phyloP scores from a whole-genome alignment of 78 protist genomes.

The Thecamonas trahens region DNA sequence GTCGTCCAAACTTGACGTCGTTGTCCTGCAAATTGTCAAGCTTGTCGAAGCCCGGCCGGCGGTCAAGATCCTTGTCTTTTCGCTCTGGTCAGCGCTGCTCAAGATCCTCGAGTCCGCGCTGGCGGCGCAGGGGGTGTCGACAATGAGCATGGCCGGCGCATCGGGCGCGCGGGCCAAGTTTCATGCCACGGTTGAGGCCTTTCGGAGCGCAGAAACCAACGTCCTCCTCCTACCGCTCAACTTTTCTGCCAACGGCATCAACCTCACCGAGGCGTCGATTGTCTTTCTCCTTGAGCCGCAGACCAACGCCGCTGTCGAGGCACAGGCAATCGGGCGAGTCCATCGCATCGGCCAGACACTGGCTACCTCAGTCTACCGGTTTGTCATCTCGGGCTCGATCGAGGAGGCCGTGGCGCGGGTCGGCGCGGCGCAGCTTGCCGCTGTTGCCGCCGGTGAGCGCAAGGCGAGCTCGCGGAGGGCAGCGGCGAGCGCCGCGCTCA shows the following conservation, averaged over 20 bases:
- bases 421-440: no score
- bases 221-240: constrained; percentile 13
- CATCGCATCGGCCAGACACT: constrained; percentile 5
- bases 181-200: not conserved
- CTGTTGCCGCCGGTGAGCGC: no score
- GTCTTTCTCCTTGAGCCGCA: constrained; percentile 13
- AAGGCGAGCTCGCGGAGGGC: no score
- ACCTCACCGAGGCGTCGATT: constrained; percentile 16
- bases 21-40: no score
- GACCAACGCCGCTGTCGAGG: constrained; percentile 8
- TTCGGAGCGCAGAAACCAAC: not conserved
- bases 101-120: not conserved
- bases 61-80: constrained; percentile 1
- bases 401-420: no score
- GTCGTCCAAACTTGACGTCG: no score
- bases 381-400: not conserved
- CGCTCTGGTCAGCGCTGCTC: constrained; percentile 4
- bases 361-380: constrained; percentile 3
- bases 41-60: no score
- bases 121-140: not conserved
- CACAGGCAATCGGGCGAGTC: constrained; percentile 7
- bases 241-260: not conserved
- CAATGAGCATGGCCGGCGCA: not conserved
- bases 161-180: not conserved
- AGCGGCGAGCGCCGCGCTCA: no score